Conservation (phyloP, 1,284 basidiomycete species). For the Ustilago loliicola region DNA sequence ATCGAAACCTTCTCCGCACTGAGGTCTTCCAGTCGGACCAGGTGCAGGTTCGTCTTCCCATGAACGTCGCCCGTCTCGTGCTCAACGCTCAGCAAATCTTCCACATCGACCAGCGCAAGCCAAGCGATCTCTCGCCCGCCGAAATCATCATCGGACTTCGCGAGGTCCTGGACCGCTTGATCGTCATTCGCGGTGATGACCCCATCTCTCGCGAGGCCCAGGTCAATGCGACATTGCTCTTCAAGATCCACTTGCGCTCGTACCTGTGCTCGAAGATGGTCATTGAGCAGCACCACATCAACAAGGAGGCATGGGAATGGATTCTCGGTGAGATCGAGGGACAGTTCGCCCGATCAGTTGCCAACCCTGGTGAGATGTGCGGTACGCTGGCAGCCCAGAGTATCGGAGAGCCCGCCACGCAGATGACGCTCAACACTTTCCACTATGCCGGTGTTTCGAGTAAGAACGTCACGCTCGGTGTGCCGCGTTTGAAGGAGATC, state of each 20-base stretch:
- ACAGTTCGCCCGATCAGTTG: conserved; percentile 81
- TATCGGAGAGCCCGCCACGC: conserved; percentile 98
- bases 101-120: conserved; percentile 93
- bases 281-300: conserved; percentile 68
- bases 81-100: conserved; percentile 98
- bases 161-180: conserved; percentile 57
- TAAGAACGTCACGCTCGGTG: conserved; percentile 98
- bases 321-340: conserved; percentile 92
- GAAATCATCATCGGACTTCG: conserved; percentile 85
- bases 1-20: conserved; percentile 81
- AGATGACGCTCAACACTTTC: conserved; percentile 99
- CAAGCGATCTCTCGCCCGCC: conserved; percentile 88
- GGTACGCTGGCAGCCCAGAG: conserved; percentile 97
- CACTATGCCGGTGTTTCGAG: conserved; percentile 98
- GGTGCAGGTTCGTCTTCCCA: conserved; percentile 76
- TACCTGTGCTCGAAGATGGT: conserved; percentile 68
- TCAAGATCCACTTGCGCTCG: conserved; percentile 78
- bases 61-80: conserved; percentile 90
- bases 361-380: conserved; percentile 98
- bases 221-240: conserved; percentile 88
- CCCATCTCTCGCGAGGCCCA: conserved; percentile 81
- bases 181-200: conserved; percentile 83
- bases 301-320: conserved; percentile 90
- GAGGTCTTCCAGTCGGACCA: conserved; percentile 83
- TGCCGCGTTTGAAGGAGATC: conserved; percentile 97